These are phyloP conservation scores for Seminavis robusta DNA, from an alignment of 108 stramenopile genomes.

Conservation along the genomic window DNA sequence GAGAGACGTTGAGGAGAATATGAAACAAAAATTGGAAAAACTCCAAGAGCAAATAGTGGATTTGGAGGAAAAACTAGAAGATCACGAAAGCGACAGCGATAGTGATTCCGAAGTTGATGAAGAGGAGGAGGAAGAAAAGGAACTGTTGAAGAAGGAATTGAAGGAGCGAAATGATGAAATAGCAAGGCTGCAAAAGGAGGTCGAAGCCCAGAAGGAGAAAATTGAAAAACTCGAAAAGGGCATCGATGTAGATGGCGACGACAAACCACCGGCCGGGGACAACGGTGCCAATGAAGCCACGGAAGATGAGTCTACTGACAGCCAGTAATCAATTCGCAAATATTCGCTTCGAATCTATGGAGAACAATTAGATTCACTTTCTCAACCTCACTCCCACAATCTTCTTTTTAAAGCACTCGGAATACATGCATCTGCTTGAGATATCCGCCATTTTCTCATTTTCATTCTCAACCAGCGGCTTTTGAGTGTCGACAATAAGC, in stretches of 20 bases:
- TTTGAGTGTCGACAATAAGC: too few relatives aligned
- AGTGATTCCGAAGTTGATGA: conserved; percentile 10
- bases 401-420: too few relatives aligned
- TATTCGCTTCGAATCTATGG: too few relatives aligned
- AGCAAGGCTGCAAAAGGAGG: conserved; percentile 14
- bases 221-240: conserved; percentile 4
- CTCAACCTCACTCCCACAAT: too few relatives aligned
- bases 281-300: too few relatives aligned
- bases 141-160: conserved; percentile 26
- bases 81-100: conserved; percentile 7
- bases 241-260: conserved; percentile 3
- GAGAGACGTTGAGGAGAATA: conserved; percentile 53
- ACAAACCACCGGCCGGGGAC: not conserved
- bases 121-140: conserved; percentile 28
- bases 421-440: too few relatives aligned
- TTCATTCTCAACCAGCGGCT: too few relatives aligned
- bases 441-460: too few relatives aligned
- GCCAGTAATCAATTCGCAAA: too few relatives aligned
- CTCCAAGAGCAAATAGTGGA: conserved; percentile 35
- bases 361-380: too few relatives aligned
- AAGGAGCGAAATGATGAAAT: conserved; percentile 25
- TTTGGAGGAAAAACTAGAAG: conserved; percentile 29
- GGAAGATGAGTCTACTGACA: too few relatives aligned
- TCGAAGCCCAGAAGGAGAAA: not conserved
- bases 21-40: conserved; percentile 30